phyloP scores from a whole-genome alignment of 2,329 filamentous ascomycete genomes.

The Pezicula neosporulosa region DNA sequence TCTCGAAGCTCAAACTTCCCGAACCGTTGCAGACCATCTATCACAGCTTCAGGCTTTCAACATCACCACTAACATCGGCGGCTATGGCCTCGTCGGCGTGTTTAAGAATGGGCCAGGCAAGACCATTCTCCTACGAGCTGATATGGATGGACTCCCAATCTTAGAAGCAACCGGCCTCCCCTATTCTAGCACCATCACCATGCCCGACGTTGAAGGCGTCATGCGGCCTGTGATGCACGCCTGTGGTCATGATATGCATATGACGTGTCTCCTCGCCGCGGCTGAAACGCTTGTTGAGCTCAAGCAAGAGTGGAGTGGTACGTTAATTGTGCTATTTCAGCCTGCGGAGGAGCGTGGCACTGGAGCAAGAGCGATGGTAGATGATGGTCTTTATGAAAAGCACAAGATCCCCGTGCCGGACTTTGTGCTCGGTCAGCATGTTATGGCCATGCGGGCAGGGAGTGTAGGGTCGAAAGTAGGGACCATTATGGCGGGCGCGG shows the following conservation, averaged over 20 bases:
- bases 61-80: conserved; percentile 33
- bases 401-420: conserved; percentile 54
- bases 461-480: conserved; percentile 34
- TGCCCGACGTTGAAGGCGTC: conserved; percentile 29
- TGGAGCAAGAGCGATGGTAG: conserved; percentile 59
- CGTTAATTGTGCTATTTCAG: conserved; percentile 60
- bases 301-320: conserved; percentile 51
- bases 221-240: conserved; percentile 58
- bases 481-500: conserved; percentile 38
- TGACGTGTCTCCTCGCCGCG: conserved; percentile 51
- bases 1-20: conserved; percentile 7
- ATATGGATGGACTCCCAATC: conserved; percentile 47
- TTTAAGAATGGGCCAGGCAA: conserved; percentile 7
- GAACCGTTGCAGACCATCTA: conserved; percentile 9
- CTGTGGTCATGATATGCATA: conserved; percentile 59
- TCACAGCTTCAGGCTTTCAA: conserved; percentile 3
- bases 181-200: conserved; percentile 39
- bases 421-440: conserved; percentile 53
- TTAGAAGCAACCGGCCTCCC: conserved; percentile 42
- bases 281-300: conserved; percentile 47
- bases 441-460: conserved; percentile 42
- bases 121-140: conserved; percentile 43
- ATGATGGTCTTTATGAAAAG: conserved; percentile 48
- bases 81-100: conserved; percentile 39
- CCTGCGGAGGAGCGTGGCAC: conserved; percentile 60